These are phyloP conservation scores for Kodamaea suecica DNA, from an alignment of 1,139 yeast genomes.

Conservation along the genomic window DNA sequence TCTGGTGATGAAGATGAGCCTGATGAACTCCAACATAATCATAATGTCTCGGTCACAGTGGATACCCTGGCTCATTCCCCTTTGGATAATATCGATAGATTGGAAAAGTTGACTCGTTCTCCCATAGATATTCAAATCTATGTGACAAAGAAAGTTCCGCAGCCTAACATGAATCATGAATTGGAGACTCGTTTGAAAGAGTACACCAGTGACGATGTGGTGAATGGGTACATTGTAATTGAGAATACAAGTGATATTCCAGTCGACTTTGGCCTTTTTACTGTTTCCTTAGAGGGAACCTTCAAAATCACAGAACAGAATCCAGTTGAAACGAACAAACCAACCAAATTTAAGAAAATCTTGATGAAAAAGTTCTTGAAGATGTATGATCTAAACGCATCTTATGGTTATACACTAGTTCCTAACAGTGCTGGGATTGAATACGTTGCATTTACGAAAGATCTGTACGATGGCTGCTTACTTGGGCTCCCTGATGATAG, in stretches of 20 bases:
- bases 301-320: constrained; percentile 34
- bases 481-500: constrained; percentile 55
- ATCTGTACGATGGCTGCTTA: constrained; percentile 44
- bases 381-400: constrained; percentile 48
- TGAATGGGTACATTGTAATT: constrained; percentile 26
- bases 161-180: constrained; percentile 33
- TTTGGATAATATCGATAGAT: constrained; percentile 42
- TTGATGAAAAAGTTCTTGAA: constrained; percentile 44
- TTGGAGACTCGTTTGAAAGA: constrained; percentile 45
- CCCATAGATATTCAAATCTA: constrained; percentile 43
- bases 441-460: constrained; percentile 42
- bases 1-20: constrained; percentile 20
- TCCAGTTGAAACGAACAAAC: constrained; percentile 13
- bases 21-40: constrained; percentile 13
- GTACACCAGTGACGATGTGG: constrained; percentile 35
- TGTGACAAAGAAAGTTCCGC: constrained; percentile 43
- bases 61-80: constrained; percentile 43
- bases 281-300: constrained; percentile 48
- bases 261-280: constrained; percentile 43
- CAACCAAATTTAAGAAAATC: constrained; percentile 27
- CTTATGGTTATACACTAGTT: constrained; percentile 41
- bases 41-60: constrained; percentile 19
- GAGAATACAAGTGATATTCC: constrained; percentile 39
- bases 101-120: constrained; percentile 33
- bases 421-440: constrained; percentile 52